phyloP scores from a whole-genome alignment of 2,329 filamentous ascomycete species.

The Nemania sp. region DNA sequence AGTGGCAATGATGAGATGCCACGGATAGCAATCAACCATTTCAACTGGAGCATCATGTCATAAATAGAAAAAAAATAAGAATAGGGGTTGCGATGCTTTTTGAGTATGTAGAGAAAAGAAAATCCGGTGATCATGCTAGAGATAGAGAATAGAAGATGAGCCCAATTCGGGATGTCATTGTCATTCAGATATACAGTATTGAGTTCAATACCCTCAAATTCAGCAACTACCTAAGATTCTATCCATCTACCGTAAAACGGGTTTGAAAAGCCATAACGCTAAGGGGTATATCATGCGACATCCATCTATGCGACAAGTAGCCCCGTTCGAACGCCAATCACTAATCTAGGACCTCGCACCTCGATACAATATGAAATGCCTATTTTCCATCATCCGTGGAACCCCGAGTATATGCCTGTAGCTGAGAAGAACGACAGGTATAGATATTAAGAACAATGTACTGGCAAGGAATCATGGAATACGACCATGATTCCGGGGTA shows the following conservation, averaged over 20 bases:
- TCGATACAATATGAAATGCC: not conserved
- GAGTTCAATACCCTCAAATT: not conserved
- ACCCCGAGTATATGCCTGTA: slow-evolving; percentile 8
- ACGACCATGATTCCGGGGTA: slow-evolving; percentile 32
- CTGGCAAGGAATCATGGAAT: slow-evolving; percentile 14
- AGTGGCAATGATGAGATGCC: slow-evolving; percentile 26
- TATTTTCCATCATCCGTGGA: slow-evolving; percentile 8
- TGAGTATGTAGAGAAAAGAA: not conserved
- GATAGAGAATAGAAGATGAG: not conserved
- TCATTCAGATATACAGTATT: not conserved
- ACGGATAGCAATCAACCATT: not conserved
- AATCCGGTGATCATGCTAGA: not conserved
- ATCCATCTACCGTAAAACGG: slow-evolving; percentile 7
- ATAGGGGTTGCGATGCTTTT: not conserved
- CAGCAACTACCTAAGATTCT: not conserved
- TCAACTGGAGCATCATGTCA: not conserved
- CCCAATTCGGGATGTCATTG: not conserved
- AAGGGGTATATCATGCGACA: slow-evolving; percentile 9
- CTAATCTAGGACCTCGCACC: slow-evolving; percentile 9
- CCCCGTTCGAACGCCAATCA: slow-evolving; percentile 18
- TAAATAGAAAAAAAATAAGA: not conserved
- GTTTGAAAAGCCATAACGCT: slow-evolving; percentile 1
- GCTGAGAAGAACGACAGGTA: not conserved
- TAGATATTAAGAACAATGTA: slow-evolving; percentile 14
- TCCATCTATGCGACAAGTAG: not conserved